Conservation (phyloP, 23 red algal species). For the Agarophyton chilense region DNA sequence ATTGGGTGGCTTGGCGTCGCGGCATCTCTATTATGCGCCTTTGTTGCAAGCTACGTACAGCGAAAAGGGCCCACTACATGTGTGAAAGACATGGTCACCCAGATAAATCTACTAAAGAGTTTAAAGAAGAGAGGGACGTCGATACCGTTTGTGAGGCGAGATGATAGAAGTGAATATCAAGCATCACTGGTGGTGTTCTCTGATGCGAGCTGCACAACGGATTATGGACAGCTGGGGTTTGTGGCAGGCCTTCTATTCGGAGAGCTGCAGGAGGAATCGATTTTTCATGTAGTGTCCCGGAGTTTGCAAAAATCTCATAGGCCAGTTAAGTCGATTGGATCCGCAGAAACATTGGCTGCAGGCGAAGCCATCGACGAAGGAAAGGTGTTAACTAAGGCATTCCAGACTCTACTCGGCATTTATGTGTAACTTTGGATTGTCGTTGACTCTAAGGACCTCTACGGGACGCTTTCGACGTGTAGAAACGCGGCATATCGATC, state of each 20-base stretch:
- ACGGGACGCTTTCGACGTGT: conserved; percentile 19
- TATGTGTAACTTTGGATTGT: no score
- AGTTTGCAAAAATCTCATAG: conserved; percentile 1
- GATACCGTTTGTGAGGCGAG: background rate
- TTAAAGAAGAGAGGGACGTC: conserved; percentile 17
- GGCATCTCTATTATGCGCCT: conserved; percentile 25
- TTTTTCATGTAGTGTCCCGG: conserved; percentile 30
- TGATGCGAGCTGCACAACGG: background rate
- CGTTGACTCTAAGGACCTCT: conserved; percentile 43
- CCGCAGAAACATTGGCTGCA: conserved; percentile 34
- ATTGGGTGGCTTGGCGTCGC: conserved; percentile 39
- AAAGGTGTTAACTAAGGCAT: conserved; percentile 15
- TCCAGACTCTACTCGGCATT: conserved; percentile 16
- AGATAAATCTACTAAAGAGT: background rate
- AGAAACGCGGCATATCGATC: conserved; percentile 16
- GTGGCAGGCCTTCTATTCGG: no score
- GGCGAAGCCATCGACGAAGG: conserved; percentile 39
- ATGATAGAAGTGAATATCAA: background rate
- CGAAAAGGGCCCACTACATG: conserved; percentile 7
- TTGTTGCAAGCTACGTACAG: conserved; percentile 34
- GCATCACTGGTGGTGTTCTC: conserved; percentile 8
- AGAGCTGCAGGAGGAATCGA: background rate
- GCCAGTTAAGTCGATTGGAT: conserved; percentile 7
- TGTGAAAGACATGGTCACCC: conserved; percentile 10
- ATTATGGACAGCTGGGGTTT: conserved; percentile 14